Base-by-base conservation (phyloP, 805 yeast genomes). In the Debaryomyces maramus region DNA sequence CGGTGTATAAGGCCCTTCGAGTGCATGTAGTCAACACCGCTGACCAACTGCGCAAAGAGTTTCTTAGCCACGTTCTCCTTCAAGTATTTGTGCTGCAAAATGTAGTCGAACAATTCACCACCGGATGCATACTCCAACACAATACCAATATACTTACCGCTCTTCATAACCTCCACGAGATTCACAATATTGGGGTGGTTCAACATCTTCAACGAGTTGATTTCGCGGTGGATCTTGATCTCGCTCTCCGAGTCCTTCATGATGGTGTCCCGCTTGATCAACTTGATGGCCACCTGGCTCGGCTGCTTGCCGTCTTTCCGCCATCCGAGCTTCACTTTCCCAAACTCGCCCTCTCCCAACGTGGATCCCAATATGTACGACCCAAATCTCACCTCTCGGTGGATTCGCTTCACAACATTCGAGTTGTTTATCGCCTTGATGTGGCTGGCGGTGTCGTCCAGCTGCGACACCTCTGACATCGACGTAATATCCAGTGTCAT, bases 251-350 rank as follows among this genome's bases (percentile, higher is more conserved):
- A 79, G 42, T 88, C 89, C 48, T 85, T 83, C 38, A 89, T 84
- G n/a, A 93, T 83, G 9, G 88, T 80, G 44, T 89, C 96, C 52
- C 96, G 76, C 53, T 90, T 81, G 43, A 93, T 88, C 46, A 93
- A 78, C 58, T 93, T 93, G 53, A 93, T 89, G 34, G 99, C 99
- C 8, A 88, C 96, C 65, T 89, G 95, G 27, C 84, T 77, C 3
- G 88, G 84, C 43, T 80, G 78, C 56, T 79, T 67, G 14, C 88
- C 89, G 52, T 82, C 90, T 59, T 86, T 87, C 44, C 95, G 75
- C 97, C 97, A 91, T 10, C 97, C 98, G 16, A 93, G 72, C 60
- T 91, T 93, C 43, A 93, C 99, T 63, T 93, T 91, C 43, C 99
- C 99, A 63, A 93, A 93, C 59, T 93, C 99, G 35, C 99, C 99